phyloP scores from a whole-genome alignment of 129 eudicot species.

The Chrysanthemum makinoi region DNA sequence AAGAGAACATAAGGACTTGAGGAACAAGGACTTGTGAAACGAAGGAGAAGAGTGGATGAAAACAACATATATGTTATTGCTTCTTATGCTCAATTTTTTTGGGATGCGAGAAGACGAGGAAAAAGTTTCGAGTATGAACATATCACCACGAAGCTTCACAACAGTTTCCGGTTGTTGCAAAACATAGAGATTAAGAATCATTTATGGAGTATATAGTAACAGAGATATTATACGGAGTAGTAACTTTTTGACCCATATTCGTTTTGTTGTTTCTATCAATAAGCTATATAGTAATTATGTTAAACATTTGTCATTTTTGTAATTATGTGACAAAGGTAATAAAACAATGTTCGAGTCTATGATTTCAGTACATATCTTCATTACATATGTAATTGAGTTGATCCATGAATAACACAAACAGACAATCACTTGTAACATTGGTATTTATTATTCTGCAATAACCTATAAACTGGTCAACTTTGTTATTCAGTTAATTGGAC shows the following conservation, averaged over 20 bases:
- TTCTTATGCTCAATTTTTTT: slow-evolving; percentile 70
- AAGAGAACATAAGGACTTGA: too few relatives aligned
- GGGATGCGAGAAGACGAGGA: slow-evolving; percentile 66
- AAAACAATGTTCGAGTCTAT: slow-evolving; percentile 14
- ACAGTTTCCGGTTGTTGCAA: slow-evolving; percentile 44
- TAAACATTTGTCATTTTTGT: slow-evolving; percentile 19
- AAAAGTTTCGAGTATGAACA: slow-evolving; percentile 20
- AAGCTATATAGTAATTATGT: slow-evolving; percentile 19
- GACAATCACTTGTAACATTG: background rate
- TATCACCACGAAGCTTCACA: slow-evolving; percentile 36
- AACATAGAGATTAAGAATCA: slow-evolving; percentile 21
- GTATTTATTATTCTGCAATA: background rate
- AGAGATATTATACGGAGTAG: slow-evolving; percentile 21
- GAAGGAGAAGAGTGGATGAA: too few relatives aligned
- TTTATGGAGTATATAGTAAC: slow-evolving; percentile 11
- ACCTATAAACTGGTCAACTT: background rate
- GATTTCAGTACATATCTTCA: background rate
- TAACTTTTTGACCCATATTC: slow-evolving; percentile 33
- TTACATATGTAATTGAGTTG: slow-evolving; percentile 1
- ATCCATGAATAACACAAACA: slow-evolving; percentile 3
- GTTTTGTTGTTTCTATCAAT: slow-evolving; percentile 12
- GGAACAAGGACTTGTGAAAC: too few relatives aligned
- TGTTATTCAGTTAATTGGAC: too few relatives aligned
- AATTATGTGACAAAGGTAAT: slow-evolving; percentile 36
- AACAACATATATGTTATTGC: slow-evolving; percentile 41